Evolutionary conservation across 2,329 filamentous ascomycete species (phyloP), one percentile per base, ranked within the genome.

Genomic region (Aspergillus melleus): DNA sequence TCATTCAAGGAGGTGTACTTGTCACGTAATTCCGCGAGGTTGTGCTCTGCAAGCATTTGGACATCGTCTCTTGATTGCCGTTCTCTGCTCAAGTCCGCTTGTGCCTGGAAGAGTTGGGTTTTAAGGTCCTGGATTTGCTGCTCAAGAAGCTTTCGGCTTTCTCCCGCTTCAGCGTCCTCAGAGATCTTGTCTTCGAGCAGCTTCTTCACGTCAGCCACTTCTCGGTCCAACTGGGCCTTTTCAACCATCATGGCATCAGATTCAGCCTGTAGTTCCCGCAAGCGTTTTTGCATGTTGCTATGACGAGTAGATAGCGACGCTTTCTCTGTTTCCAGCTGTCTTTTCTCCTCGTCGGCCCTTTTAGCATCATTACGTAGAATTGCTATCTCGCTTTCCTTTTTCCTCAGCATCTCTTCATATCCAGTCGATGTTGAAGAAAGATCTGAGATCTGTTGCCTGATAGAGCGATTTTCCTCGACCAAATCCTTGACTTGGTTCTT

Each of bases 51-150:
- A 59, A 98, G 88, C 66, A 96, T 86, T 64, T 94, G 88, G 26
- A 97, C 92, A 71, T 99, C 95, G 66, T 97, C 94, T 59, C 95
- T 87, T 16, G 94, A 98, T 75, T 98, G 94, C 3, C 91, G 87
- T 72, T 97, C 95, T 39, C 92, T 86, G 72, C 92, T 96, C 36
- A 98, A 84, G 63, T 98, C 93, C 71, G 90, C 89, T 74, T 97
- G 92, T 0, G 90, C 86, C 64, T 91, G 86, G 76, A 91, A 95
- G 1, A 98, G 83, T 71, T 97, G 88, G 6, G 87, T 83, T 75
- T 97, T 97, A 60, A 98, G 84, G 65, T 93, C 90, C 60, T 90
- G 88, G 64, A 96, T 90, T 72, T 99, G 95, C 24, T 88, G 84
- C 73, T 97, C 92, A 6, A 98, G 83, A 54, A 97, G 83, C 70